A percentile compares a stretch with the other conserved stretches of the same genome.
Evolutionary conservation across 768 basidiomycete genomes (phyloP).

Genomic region (Suillus decipiens): DNA sequence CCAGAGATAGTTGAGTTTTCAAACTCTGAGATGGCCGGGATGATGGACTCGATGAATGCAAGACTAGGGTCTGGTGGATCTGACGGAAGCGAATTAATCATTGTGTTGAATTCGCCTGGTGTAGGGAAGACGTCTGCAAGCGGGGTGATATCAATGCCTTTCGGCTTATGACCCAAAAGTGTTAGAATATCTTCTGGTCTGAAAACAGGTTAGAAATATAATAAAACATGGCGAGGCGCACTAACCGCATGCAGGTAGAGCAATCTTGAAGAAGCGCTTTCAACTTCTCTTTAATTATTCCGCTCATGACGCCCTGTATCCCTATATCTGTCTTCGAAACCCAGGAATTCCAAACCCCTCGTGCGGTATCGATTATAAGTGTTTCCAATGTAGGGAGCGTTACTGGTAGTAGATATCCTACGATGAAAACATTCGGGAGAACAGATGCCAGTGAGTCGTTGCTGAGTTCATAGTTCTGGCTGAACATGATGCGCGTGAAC

Average conservation of each 20-base stretch:
- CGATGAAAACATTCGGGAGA: constrained; percentile 48
- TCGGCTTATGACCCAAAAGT: constrained; percentile 36
- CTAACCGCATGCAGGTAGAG: constrained; percentile 34
- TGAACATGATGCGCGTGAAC: constrained; percentile 35
- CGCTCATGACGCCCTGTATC: constrained; percentile 28
- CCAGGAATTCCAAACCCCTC: constrained; percentile 34
- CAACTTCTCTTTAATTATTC: constrained; percentile 44
- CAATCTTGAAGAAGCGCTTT: constrained; percentile 43
- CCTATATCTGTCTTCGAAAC: constrained; percentile 22
- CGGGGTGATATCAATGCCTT: constrained; percentile 41
- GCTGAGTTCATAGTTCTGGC: constrained; percentile 10
- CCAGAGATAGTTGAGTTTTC: constrained; percentile 12
- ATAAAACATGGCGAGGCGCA: constrained; percentile 1
- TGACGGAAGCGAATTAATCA: constrained; percentile 48
- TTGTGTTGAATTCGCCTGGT: constrained; percentile 43
- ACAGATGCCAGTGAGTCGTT: constrained; percentile 23
- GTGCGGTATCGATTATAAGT: constrained; percentile 20
- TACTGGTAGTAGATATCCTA: constrained; percentile 48
- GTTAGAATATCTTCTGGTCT: constrained; percentile 52
- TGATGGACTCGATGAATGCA: constrained; percentile 58
- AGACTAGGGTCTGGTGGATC: constrained; percentile 54
- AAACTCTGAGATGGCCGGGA: constrained; percentile 45
- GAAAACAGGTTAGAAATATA: not conserved
- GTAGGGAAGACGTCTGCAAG: constrained; percentile 56
- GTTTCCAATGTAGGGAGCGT: constrained; percentile 26